Evolutionary conservation across 306 rosid genomes (phyloP).

Genomic region (Quercus mongolica): DNA sequence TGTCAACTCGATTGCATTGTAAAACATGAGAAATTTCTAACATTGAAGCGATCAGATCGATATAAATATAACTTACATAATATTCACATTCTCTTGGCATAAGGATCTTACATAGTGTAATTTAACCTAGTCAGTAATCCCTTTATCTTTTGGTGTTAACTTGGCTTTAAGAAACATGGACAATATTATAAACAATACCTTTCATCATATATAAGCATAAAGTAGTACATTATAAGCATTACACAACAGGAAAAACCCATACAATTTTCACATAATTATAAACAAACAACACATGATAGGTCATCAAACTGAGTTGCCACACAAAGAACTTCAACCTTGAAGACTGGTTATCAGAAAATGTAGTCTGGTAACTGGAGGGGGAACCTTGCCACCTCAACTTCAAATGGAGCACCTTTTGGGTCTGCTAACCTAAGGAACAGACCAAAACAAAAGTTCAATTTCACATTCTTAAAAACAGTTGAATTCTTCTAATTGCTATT

Average conservation of each 20-base stretch:
- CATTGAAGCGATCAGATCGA: too few relatives aligned
- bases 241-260: not conserved
- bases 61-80: too few relatives aligned
- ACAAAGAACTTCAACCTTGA: too few relatives aligned
- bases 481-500: not conserved
- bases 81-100: too few relatives aligned
- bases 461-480: not conserved
- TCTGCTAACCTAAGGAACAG: slow-evolving; percentile 36
- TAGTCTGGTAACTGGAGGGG: slow-evolving; percentile 75
- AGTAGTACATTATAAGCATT: not conserved
- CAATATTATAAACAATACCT: not conserved
- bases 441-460: not conserved
- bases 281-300: not conserved
- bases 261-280: not conserved
- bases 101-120: too few relatives aligned
- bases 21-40: too few relatives aligned
- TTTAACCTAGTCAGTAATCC: not conserved
- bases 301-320: not conserved
- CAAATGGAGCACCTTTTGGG: slow-evolving; percentile 59
- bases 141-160: not conserved
- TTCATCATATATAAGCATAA: not conserved
- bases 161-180: not conserved
- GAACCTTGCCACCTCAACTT: slow-evolving; percentile 58
- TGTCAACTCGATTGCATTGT: too few relatives aligned
- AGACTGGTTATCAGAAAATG: slow-evolving; percentile 50